These are phyloP conservation scores for Apiospora phragmitis DNA, from an alignment of 2,329 filamentous ascomycete genomes.

Conservation along the genomic window DNA sequence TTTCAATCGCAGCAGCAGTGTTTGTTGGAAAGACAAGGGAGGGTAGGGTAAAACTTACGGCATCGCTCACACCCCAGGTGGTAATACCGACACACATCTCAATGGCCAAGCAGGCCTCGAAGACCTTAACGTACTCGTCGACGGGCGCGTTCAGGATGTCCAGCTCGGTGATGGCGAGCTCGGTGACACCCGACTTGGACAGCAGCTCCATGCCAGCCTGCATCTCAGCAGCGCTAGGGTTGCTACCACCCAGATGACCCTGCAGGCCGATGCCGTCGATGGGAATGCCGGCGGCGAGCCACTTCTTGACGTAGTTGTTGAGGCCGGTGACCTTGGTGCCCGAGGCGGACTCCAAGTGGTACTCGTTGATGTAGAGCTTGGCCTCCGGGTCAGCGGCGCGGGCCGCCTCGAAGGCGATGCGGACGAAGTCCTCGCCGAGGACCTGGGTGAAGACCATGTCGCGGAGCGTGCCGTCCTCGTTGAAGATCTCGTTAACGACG, in stretches of 20 bases:
- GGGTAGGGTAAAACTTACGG: conserved; percentile 14
- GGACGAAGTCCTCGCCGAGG: conserved; percentile 66
- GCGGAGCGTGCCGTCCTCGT: conserved; percentile 58
- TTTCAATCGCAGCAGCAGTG: conserved; percentile 1
- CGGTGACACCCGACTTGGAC: conserved; percentile 41
- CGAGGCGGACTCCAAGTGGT: conserved; percentile 59
- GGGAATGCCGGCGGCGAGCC: conserved; percentile 51
- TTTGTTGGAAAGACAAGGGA: not conserved
- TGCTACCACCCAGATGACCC: conserved; percentile 40
- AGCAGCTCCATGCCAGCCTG: conserved; percentile 44
- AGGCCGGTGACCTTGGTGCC: conserved; percentile 56
- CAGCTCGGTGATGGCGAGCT: conserved; percentile 58
- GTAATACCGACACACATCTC: conserved; percentile 53
- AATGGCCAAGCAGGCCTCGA: conserved; percentile 46
- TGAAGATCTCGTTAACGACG: conserved; percentile 62
- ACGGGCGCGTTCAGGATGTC: conserved; percentile 50
- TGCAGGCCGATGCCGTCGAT: conserved; percentile 60
- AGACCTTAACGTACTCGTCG: conserved; percentile 43
- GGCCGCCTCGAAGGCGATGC: conserved; percentile 68
- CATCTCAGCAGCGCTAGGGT: conserved; percentile 37
- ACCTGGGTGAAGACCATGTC: conserved; percentile 62
- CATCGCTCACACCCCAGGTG: conserved; percentile 37
- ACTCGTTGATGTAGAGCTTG: conserved; percentile 74
- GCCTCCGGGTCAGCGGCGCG: conserved; percentile 62
- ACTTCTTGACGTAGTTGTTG: conserved; percentile 49